Evolutionary conservation across 257 asterid species (phyloP).

Genomic region (Nicotiana benthamiana): DNA sequence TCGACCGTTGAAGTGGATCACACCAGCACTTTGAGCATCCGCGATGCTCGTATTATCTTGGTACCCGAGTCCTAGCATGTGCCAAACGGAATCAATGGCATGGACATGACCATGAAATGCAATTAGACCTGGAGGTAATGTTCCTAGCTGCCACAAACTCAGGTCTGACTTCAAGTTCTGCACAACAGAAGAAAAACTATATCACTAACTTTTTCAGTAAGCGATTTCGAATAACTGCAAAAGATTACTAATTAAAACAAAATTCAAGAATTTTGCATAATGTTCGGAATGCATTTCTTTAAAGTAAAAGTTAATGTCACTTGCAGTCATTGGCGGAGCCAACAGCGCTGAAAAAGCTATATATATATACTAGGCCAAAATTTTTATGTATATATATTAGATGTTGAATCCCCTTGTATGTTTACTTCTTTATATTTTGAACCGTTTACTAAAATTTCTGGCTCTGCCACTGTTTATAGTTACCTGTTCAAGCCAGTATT

Average conservation of each 20-base stretch:
- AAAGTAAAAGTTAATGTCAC: not conserved
- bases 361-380: too few relatives aligned
- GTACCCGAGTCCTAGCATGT: constrained; percentile 93
- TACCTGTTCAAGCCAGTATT: constrained; percentile 87
- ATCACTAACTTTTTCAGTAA: not conserved
- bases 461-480: not conserved
- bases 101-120: constrained; percentile 85
- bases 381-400: too few relatives aligned
- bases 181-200: not conserved
- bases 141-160: constrained; percentile 97
- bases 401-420: too few relatives aligned
- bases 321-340: not conserved
- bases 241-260: not conserved
- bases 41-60: constrained; percentile 71
- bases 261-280: not conserved
- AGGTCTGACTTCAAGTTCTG: constrained; percentile 90
- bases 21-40: constrained; percentile 75
- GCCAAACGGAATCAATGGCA: constrained; percentile 75
- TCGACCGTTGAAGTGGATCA: constrained; percentile 85
- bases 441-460: too few relatives aligned
- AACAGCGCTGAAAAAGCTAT: too few relatives aligned
- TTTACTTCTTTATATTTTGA: too few relatives aligned
- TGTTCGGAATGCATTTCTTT: not conserved
- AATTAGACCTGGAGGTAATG: constrained; percentile 88
- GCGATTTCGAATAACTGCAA: not conserved